Conservation (phyloP, 208 protist species). For the Acanthamoeba sp. region DNA sequence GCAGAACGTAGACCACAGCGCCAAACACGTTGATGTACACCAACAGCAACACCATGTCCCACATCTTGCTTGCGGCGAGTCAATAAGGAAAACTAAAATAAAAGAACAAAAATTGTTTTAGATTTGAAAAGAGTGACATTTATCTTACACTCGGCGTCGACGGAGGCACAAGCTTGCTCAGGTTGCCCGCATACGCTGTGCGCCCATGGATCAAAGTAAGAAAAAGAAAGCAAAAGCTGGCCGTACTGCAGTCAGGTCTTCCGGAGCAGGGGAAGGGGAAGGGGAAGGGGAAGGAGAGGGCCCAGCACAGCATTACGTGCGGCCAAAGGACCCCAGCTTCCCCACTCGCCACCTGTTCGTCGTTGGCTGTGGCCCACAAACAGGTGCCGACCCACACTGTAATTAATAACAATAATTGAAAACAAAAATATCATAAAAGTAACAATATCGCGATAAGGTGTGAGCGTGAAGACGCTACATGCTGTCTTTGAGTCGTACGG, state of each 20-base stretch:
- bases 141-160: too few species aligned
- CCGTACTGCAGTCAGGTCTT: background rate
- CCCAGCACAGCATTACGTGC: background rate
- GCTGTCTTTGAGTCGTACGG: constrained; percentile 1
- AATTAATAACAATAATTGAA: background rate
- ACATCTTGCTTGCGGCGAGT: background rate
- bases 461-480: background rate
- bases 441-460: background rate
- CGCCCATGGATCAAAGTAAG: background rate
- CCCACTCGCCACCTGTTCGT: constrained; percentile 50
- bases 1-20: constrained; percentile 38
- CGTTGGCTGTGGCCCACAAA: constrained; percentile 59
- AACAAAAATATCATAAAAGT: background rate
- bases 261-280: too few species aligned
- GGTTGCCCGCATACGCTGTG: too few species aligned
- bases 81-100: too few species aligned
- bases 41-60: constrained; percentile 5
- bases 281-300: too few species aligned
- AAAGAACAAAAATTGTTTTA: too few species aligned
- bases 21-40: constrained; percentile 60
- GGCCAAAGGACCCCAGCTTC: constrained; percentile 49
- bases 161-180: too few species aligned
- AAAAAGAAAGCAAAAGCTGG: background rate
- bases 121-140: too few species aligned
- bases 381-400: background rate